phyloP scores from a whole-genome alignment of 495 filamentous ascomycete species.

The Penicillium silybi region DNA sequence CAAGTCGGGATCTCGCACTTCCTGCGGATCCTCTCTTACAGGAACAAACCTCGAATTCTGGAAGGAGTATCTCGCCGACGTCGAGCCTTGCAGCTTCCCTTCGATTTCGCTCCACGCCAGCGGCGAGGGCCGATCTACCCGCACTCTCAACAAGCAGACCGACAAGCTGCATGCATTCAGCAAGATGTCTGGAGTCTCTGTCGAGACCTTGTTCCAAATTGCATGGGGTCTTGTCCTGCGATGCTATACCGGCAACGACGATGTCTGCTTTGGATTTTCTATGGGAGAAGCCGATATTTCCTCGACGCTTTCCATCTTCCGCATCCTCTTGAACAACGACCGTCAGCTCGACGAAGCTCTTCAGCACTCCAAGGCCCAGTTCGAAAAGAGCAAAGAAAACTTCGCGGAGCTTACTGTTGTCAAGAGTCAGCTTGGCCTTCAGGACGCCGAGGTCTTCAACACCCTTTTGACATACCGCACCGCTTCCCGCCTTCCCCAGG shows the following conservation, averaged over 20 bases:
- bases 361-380: constrained; percentile 31
- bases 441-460: constrained; percentile 46
- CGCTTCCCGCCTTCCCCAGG: constrained; percentile 6
- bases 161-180: constrained; percentile 36
- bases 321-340: constrained; percentile 34
- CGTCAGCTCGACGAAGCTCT: constrained; percentile 32
- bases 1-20: constrained; percentile 2
- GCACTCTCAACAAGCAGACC: constrained; percentile 24
- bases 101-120: constrained; percentile 21
- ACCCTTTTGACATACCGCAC: constrained; percentile 42
- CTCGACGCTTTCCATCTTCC: constrained; percentile 24
- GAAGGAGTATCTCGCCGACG: constrained; percentile 46
- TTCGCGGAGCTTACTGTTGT: constrained; percentile 37
- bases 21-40: constrained; percentile 8
- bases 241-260: constrained; percentile 48
- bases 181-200: constrained; percentile 22
- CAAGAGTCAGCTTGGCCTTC: constrained; percentile 33
- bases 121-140: constrained; percentile 5
- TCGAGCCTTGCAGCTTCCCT: constrained; percentile 54
- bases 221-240: constrained; percentile 54
- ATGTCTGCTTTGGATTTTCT: constrained; percentile 53
- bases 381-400: constrained; percentile 31
- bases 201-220: constrained; percentile 38
- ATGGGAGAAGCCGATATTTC: constrained; percentile 22
- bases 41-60: constrained; percentile 41